phyloP scores from a whole-genome alignment of 495 filamentous ascomycete genomes.

The Penicillium paradoxum region DNA sequence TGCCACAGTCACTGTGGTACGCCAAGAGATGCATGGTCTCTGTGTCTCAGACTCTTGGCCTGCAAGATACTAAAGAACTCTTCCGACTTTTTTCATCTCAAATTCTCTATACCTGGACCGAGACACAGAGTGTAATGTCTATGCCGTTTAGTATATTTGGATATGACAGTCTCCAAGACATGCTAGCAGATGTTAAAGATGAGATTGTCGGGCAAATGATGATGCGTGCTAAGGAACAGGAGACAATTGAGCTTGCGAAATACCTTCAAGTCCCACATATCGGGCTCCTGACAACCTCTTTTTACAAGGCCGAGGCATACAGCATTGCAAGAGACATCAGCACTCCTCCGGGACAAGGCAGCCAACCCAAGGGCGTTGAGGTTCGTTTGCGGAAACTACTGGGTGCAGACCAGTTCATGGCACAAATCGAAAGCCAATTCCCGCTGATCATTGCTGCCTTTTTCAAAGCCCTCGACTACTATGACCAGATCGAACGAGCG shows the following conservation, averaged over 20 bases:
- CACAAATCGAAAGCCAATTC: slow-evolving; percentile 62
- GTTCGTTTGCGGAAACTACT: slow-evolving; percentile 61
- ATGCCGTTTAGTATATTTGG: slow-evolving; percentile 82
- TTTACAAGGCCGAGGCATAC: slow-evolving; percentile 79
- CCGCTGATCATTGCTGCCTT: slow-evolving; percentile 69
- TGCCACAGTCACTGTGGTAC: slow-evolving; percentile 58
- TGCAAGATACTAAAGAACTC: slow-evolving; percentile 59
- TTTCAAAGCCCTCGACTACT: slow-evolving; percentile 63
- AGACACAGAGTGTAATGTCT: slow-evolving; percentile 52
- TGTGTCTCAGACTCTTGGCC: slow-evolving; percentile 58
- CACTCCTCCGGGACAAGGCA: slow-evolving; percentile 47
- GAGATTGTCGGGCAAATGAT: slow-evolving; percentile 79
- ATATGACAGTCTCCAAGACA: slow-evolving; percentile 61
- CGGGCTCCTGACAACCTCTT: slow-evolving; percentile 60
- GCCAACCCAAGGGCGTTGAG: slow-evolving; percentile 59
- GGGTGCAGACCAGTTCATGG: slow-evolving; percentile 58
- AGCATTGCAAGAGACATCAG: slow-evolving; percentile 74
- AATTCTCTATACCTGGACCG: slow-evolving; percentile 89
- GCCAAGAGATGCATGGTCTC: slow-evolving; percentile 63
- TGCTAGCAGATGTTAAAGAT: slow-evolving; percentile 67
- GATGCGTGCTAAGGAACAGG: slow-evolving; percentile 70
- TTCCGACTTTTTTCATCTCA: slow-evolving; percentile 90
- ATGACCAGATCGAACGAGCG: slow-evolving; percentile 69
- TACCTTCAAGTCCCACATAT: slow-evolving; percentile 49
- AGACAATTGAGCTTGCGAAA: slow-evolving; percentile 52